Base-by-base conservation (phyloP, 228 moss, liverwort and hornwort species). In the Sphagnum magellanicum region DNA sequence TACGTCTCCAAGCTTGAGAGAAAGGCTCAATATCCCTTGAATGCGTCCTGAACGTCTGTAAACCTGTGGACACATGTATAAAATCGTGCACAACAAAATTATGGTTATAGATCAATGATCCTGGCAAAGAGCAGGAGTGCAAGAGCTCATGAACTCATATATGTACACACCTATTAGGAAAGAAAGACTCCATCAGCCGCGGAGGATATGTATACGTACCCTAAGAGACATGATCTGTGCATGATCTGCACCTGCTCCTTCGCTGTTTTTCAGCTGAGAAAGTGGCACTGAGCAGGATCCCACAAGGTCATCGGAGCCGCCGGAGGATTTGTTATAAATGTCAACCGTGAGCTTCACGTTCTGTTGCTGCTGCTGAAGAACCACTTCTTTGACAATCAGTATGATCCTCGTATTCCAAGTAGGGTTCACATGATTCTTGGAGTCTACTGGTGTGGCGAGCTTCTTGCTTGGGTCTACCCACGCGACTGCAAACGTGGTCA, bases 401-500 rank as follows among this genome's bases (percentile, higher is more conserved):
- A 55, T 73, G 7, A 92, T 62, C 61, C 73, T 86, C 14, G 83
- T 49, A 50, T 92, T 88, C 92, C 92, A 92, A 3, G 73, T 75
- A 50, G 92, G 92, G 67, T 76, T 88, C 68, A 72, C 5, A 49
- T 82, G 79, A 6, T 88, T 88, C 6, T 63, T 71, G 68, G 71
- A 73, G 74, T 92, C 90, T 72, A 84, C 52, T 57, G 77, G 74
- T 12, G 90, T 78, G 0, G 87, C 70, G 11, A 76, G 76, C 67
- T 86, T 92, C 68, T 72, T n/a, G 14, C 50, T 59, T 0, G 87
- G 77, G 61, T 77, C 5, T 1, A 90, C 76, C 81, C 88, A 88
- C 0, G 78, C 92, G 73, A 88, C 92, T n/a, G 78, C 81, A 65
- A 81, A 92, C 16, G 76, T 82, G 64, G 77, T 65, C 84, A 81